Evolutionary conservation across 305 asterid genomes (phyloP).

Genomic region (Lippia alba): DNA sequence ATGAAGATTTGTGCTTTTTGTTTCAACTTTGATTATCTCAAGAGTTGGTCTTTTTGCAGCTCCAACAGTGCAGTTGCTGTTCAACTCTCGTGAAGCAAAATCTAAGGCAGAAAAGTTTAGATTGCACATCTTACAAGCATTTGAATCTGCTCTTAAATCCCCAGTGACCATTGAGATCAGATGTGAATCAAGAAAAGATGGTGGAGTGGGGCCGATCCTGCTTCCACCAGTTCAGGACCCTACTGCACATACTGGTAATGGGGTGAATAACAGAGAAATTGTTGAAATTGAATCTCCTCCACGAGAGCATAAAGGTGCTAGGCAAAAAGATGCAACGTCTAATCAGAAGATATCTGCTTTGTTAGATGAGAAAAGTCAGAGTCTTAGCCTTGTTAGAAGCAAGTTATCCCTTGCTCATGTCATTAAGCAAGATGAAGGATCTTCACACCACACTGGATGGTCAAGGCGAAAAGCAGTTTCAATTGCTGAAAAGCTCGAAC

Average conservation of each 20-base stretch:
- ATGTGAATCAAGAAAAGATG: conserved; percentile 59
- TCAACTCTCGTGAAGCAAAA: conserved; percentile 72
- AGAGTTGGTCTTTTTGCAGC: conserved; percentile 55
- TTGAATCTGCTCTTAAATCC: conserved; percentile 78
- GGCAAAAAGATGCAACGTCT: conserved; percentile 23
- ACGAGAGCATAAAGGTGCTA: conserved; percentile 28
- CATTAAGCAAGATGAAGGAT: conserved; percentile 90
- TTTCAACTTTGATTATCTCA: conserved; percentile 19
- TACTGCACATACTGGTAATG: conserved; percentile 17
- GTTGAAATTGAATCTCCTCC: conserved; percentile 77
- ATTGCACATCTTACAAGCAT: conserved; percentile 80
- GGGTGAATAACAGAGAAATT: conserved; percentile 60
- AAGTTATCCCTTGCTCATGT: conserved; percentile 94
- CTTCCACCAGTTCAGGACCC: conserved; percentile 52
- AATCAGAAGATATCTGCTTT: conserved; percentile 33
- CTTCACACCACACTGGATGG: conserved; percentile 78
- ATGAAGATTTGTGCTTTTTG: no score
- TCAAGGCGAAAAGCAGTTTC: conserved; percentile 89
- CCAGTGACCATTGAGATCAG: conserved; percentile 82
- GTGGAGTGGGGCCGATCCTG: conserved; percentile 41
- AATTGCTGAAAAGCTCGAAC: conserved; percentile 96
- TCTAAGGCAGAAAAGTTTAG: conserved; percentile 81
- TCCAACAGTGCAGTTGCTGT: conserved; percentile 82
- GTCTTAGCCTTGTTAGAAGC: conserved; percentile 85
- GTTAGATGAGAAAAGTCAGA: conserved; percentile 64